These are phyloP conservation scores for Dalbergia cultrata DNA, from an alignment of 306 rosid species.

Conservation along the genomic window DNA sequence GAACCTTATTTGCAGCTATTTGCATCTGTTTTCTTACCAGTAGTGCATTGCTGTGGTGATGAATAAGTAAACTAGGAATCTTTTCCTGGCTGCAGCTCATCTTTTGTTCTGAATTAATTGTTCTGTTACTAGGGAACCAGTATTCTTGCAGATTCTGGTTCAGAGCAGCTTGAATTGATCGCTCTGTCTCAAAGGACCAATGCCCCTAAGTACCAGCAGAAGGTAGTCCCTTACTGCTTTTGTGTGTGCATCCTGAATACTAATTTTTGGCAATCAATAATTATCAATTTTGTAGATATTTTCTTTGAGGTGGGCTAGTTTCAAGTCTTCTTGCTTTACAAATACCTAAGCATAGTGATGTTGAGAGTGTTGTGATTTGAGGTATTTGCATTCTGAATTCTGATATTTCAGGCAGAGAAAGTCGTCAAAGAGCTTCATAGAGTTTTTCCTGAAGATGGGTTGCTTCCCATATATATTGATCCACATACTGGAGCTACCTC, in stretches of 20 bases:
- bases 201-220: slow-evolving; percentile 83
- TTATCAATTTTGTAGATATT: slow-evolving; percentile 28
- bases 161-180: slow-evolving; percentile 98
- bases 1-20: slow-evolving; percentile 20
- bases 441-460: slow-evolving; percentile 84
- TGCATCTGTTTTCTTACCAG: slow-evolving; percentile 37
- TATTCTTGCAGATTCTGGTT: slow-evolving; percentile 94
- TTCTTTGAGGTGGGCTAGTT: slow-evolving; percentile 34
- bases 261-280: slow-evolving; percentile 4
- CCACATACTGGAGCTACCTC: slow-evolving; percentile 68
- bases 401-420: slow-evolving; percentile 68
- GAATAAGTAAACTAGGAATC: slow-evolving; percentile 31
- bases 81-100: neutral
- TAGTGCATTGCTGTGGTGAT: neutral
- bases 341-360: slow-evolving; percentile 17
- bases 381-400: slow-evolving; percentile 37
- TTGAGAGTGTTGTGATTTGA: slow-evolving; percentile 35
- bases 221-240: slow-evolving; percentile 53
- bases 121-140: slow-evolving; percentile 79
- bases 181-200: slow-evolving; percentile 96
- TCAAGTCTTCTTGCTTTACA: slow-evolving; percentile 10
- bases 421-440: slow-evolving; percentile 65
- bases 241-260: slow-evolving; percentile 3
- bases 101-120: slow-evolving; percentile 33
- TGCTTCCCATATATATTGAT: slow-evolving; percentile 84